Percentiles rank a stretch among this genome's conserved stretches.
phyloP scores from a whole-genome alignment of 257 asterid genomes.

The Solanum pinnatisectum region DNA sequence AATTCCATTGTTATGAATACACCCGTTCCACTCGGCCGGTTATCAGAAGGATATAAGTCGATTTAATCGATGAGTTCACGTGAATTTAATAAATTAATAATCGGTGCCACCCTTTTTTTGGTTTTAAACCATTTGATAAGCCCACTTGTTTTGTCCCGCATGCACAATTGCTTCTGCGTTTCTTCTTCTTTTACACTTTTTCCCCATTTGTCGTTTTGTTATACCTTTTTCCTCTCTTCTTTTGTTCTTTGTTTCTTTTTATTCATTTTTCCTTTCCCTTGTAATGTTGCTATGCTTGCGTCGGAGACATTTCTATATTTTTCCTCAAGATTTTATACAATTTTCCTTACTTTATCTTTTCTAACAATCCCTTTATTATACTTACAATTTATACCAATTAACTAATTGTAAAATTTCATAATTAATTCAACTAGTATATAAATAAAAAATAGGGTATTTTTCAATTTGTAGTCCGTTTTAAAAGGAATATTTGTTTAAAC shows the following conservation, averaged over 20 bases:
- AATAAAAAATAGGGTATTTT: no score
- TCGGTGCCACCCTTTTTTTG: no score
- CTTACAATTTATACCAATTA: background rate
- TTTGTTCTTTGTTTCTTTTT: background rate
- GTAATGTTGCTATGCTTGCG: background rate
- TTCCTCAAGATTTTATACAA: background rate
- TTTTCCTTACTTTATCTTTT: background rate
- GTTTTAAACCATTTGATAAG: background rate
- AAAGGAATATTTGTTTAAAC: no score
- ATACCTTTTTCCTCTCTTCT: background rate
- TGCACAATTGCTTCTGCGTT: constrained; percentile 2
- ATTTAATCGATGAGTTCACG: background rate
- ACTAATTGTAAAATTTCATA: background rate
- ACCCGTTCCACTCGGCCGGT: background rate
- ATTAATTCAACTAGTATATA: background rate
- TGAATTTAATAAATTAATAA: background rate
- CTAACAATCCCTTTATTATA: background rate
- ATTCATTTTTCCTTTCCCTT: background rate
- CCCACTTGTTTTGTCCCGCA: constrained; percentile 23
- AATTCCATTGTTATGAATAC: background rate
- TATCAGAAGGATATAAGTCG: no score
- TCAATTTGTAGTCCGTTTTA: no score
- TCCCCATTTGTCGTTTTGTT: background rate
- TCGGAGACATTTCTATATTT: background rate
- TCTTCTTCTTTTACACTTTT: background rate